Percentiles rank a stretch among this genome's conserved stretches.
Evolutionary conservation across 345 rosid genomes (phyloP).

Genomic region (Eucalyptus fibrosa): DNA sequence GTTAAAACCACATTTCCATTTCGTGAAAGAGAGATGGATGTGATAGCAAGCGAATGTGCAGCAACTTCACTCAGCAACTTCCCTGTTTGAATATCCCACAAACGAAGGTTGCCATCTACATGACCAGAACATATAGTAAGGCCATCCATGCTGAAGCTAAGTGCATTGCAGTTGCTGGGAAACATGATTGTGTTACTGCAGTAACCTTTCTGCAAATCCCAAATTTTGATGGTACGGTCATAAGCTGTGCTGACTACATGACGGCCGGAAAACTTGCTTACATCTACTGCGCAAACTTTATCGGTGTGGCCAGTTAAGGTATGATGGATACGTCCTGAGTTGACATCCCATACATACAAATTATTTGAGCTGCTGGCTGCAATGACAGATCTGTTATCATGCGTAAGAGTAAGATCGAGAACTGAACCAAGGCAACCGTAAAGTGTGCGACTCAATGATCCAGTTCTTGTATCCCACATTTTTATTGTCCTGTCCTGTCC

Average conservation of each 20-base stretch:
- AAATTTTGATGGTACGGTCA: constrained; percentile 90
- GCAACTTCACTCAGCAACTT: constrained; percentile 79
- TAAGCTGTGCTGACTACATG: constrained; percentile 86
- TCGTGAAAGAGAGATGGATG: constrained; percentile 60
- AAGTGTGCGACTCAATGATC: constrained; percentile 49
- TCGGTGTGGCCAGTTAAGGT: constrained; percentile 84
- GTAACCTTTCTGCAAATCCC: constrained; percentile 97
- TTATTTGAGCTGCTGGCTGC: constrained; percentile 98
- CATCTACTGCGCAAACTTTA: constrained; percentile 94
- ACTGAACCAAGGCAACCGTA: constrained; percentile 82
- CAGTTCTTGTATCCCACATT: constrained; percentile 83
- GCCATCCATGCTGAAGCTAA: constrained; percentile 76
- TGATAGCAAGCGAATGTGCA: constrained; percentile 77
- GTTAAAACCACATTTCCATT: constrained; percentile 65
- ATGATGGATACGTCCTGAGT: constrained; percentile 67
- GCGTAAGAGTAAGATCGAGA: constrained; percentile 75
- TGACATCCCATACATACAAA: constrained; percentile 83
- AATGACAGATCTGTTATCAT: constrained; percentile 68
- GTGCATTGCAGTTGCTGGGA: constrained; percentile 84
- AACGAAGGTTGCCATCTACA: constrained; percentile 86
- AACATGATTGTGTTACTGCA: constrained; percentile 86
- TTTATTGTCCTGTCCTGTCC: constrained; percentile 83
- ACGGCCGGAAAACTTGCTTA: constrained; percentile 78
- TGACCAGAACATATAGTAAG: constrained; percentile 93
- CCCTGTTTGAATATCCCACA: constrained; percentile 91